Base-by-base conservation (phyloP, 768 basidiomycete species). In the Tulasnella sp. region DNA sequence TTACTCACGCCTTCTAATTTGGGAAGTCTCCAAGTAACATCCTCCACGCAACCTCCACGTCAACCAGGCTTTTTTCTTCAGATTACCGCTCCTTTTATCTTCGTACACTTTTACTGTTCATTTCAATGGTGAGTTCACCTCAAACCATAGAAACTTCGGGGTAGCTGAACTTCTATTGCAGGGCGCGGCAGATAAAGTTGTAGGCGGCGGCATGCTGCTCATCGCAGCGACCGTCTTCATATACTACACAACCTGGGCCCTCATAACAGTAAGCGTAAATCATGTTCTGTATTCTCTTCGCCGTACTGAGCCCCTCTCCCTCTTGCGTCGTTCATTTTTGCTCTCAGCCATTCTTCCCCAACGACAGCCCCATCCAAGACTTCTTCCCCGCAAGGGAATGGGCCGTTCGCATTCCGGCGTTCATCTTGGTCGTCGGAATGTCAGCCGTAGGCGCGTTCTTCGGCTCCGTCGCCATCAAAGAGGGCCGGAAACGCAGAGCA, bases 201-300 rank as follows among this genome's bases (percentile, higher is more conserved):
- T 95, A 13, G 96, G 96, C 73, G 89, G 91, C 40, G 81, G 86
- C 61, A 94, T 97, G 92, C 89, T 98, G 82, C 86, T 93, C 80
- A 87, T 89, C 79, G 94, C 94, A 44, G 88, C 89, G 7, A 83
- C 90, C 67, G 89, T 93, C 48, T 97, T 97, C 85, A 85, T 88
- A 13, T 98, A 98, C 84, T 99, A 98, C 84, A 95, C 96, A 1
- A 87, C 88, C 37, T 98, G 96, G 96, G 91, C 95, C 18, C 88
- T 98, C 75, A 85, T 98, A 73, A 88, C 96, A 75, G 96, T 95
- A 80, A 51, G 57, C 71, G 9, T 46, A 23, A 46, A 23, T 26
- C 18, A 84, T 37, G 44, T 42, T 32, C 11, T 55, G 3, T 51
- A 57, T 55, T 46, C 51, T 74, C n/a, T 74, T 10, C 74, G 61